Conservation (phyloP, 169 alveolate genomes). For the Cryptosporidium sp. region DNA sequence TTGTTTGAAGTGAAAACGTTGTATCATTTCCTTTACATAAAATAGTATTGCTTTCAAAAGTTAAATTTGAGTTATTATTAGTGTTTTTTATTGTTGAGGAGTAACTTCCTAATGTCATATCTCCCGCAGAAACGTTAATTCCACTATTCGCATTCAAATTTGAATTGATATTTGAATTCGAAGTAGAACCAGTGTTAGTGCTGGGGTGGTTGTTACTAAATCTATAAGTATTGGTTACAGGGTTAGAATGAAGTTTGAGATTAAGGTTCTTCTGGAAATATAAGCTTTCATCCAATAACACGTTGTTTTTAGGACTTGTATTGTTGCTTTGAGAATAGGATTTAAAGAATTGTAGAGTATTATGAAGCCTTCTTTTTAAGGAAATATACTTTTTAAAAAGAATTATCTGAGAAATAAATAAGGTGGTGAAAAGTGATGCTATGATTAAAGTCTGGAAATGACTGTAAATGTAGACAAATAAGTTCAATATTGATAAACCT, state of each 20-base stretch:
- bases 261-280: constrained; percentile 35
- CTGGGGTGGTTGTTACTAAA: neutral
- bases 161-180: neutral
- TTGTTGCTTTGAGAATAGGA: constrained; percentile 13
- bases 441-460: neutral
- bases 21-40: neutral
- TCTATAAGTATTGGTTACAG: constrained; percentile 9
- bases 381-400: constrained; percentile 29
- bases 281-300: constrained; percentile 27
- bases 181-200: neutral
- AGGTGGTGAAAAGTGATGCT: neutral
- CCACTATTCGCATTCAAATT: neutral
- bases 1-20: neutral
- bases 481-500: neutral
- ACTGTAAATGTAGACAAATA: neutral
- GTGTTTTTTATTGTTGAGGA: neutral
- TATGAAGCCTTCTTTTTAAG: constrained; percentile 54
- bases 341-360: constrained; percentile 50
- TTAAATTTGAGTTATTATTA: neutral
- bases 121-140: neutral
- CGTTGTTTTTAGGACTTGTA: constrained; percentile 20
- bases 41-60: neutral
- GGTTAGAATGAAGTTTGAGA: constrained; percentile 39
- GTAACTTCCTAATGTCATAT: neutral
- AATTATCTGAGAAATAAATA: constrained; percentile 22